phyloP scores from a whole-genome alignment of 2,329 filamentous ascomycete species.

The Periconia macrospinosa region DNA sequence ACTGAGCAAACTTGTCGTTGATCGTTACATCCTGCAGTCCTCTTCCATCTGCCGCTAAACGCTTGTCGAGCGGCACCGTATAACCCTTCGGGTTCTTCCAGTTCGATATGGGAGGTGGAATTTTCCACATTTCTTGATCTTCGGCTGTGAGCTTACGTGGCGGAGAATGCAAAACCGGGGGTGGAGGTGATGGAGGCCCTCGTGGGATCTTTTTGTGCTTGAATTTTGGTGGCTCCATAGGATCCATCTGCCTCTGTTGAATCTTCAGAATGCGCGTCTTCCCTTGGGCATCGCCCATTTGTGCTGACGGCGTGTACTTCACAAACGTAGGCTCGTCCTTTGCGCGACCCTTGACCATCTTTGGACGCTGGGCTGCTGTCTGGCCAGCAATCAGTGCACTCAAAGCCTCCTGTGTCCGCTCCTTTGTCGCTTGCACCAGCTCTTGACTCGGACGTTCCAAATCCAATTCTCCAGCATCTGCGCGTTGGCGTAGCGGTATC shows the following conservation, averaged over 20 bases:
- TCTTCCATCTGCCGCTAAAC: slow-evolving; percentile 88
- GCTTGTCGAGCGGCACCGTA: slow-evolving; percentile 93
- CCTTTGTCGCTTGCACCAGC: slow-evolving; percentile 79
- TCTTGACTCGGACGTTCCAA: slow-evolving; percentile 83
- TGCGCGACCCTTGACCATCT: slow-evolving; percentile 83
- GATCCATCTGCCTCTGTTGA: slow-evolving; percentile 88
- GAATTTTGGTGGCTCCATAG: slow-evolving; percentile 96
- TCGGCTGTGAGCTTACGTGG: slow-evolving; percentile 93
- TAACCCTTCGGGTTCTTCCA: slow-evolving; percentile 99
- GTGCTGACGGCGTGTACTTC: slow-evolving; percentile 90
- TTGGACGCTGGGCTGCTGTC: slow-evolving; percentile 89
- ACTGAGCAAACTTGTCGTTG: slow-evolving; percentile 97
- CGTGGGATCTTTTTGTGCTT: slow-evolving; percentile 98
- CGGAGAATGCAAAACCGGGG: slow-evolving; percentile 92
- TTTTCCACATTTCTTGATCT: slow-evolving; percentile 96
- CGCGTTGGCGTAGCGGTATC: slow-evolving; percentile 89
- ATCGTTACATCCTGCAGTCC: slow-evolving; percentile 92
- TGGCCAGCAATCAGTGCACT: slow-evolving; percentile 81
- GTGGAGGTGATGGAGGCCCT: slow-evolving; percentile 87
- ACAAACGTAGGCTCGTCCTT: slow-evolving; percentile 90
- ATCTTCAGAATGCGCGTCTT: slow-evolving; percentile 99
- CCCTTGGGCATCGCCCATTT: slow-evolving; percentile 85
- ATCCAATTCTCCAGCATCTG: slow-evolving; percentile 89
- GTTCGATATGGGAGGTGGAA: slow-evolving; percentile 86
- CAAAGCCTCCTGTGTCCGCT: slow-evolving; percentile 85